Percentiles rank a stretch among this genome's conserved stretches.
Evolutionary conservation across 2,329 filamentous ascomycete species (phyloP).

Genomic region (Fusarium transvaalense): DNA sequence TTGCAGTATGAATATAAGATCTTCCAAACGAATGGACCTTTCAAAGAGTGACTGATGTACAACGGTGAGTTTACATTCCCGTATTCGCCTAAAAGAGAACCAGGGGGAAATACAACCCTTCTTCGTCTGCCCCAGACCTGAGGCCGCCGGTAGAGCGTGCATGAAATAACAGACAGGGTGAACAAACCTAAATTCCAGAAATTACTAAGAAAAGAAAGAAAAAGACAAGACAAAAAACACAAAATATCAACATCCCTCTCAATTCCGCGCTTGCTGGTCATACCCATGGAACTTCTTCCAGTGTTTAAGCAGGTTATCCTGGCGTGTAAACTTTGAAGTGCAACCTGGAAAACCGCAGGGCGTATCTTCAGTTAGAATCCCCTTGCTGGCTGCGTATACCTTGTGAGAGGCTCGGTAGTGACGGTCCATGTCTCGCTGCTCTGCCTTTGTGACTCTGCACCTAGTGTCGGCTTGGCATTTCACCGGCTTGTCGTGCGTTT

Average conservation of each 20-base stretch:
- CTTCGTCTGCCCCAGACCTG: background rate
- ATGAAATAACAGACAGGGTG: conserved; percentile 17
- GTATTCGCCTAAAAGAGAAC: conserved; percentile 16
- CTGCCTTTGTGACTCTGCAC: conserved; percentile 31
- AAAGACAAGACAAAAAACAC: background rate
- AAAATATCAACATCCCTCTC: background rate
- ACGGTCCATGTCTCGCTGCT: conserved; percentile 45
- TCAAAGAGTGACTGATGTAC: background rate
- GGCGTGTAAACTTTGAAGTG: conserved; percentile 23
- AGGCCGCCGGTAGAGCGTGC: conserved; percentile 21
- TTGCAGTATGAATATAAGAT: conserved; percentile 13
- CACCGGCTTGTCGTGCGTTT: conserved; percentile 39
- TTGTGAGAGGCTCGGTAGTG: conserved; percentile 41
- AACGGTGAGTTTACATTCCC: background rate
- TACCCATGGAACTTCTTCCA: conserved; percentile 28
- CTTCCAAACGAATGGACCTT: background rate
- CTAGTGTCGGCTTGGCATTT: conserved; percentile 36
- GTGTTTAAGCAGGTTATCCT: conserved; percentile 41
- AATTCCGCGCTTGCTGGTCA: background rate
- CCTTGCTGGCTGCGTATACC: conserved; percentile 20
- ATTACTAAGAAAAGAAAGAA: background rate
- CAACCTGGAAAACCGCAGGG: conserved; percentile 23
- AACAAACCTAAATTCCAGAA: background rate
- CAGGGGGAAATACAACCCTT: background rate
- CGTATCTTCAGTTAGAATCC: conserved; percentile 2